Evolutionary conservation across 192 early-diverging fungal species (phyloP), one percentile per base, ranked within the genome.

Genomic region (Martensiomyces pterosporus): DNA sequence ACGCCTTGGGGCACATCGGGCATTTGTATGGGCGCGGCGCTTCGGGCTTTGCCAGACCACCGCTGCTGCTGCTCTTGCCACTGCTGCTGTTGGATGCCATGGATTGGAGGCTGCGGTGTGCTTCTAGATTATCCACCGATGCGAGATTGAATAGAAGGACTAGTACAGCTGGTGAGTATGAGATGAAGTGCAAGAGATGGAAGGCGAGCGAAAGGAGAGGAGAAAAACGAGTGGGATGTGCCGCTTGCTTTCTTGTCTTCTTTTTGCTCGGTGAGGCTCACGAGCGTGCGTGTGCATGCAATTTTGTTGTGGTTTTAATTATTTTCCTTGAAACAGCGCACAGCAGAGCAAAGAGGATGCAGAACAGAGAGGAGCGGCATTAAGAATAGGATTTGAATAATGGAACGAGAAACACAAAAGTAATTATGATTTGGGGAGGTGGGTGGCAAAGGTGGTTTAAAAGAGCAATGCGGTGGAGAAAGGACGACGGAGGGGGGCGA

Each of bases 1-100:
- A 89, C 10, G 80, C 79, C 67, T 82, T 85, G 38, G 78, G 67
- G 64, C 87, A 89, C 58, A 84, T 79, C 7, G 79, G 81, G 60
- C 87, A 89, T 45, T 81, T 73, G 63, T 87, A 88, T 9, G 86
- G 83, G 43, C 86, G 82, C 41, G 64, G 60, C 4, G 75, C 58
- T 45, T 57, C 65, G 53, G 61, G 65, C 63, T 66, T 74, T 58
- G 60, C 46, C n/a, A 54, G 18, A 42, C 57, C 50, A 43, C 22
- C 40, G 54, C 45, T 55, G n/a, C n/a, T n/a, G n/a, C n/a, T n/a
- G 39, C 14, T 14, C 13, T 22, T 37, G 34, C 13, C 39, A 39
- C 9, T 40, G n/a, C 14, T 23, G 47, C 27, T 49, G 23, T 46
- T 19, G 13, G 54, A 47, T 13, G 53, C 61, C 68, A 72, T 72